Percentiles rank a stretch among this genome's conserved stretches.
phyloP scores from a whole-genome alignment of 2,329 filamentous ascomycete species.

The Periconia sp. region DNA sequence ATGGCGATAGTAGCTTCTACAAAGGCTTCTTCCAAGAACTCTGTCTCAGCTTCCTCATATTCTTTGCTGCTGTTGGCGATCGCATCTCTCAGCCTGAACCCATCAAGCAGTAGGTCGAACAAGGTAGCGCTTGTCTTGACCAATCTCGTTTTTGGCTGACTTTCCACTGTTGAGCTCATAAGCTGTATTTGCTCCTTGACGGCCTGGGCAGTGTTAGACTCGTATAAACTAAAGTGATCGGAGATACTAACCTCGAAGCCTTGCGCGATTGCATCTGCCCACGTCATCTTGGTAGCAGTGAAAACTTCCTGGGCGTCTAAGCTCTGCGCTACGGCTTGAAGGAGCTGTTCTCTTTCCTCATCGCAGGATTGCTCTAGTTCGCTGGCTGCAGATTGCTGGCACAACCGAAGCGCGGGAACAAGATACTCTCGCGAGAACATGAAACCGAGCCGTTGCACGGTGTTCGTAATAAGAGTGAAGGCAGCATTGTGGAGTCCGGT shows the following conservation, averaged over 20 bases:
- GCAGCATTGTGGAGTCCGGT: conserved; percentile 78
- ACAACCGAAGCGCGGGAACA: conserved; percentile 72
- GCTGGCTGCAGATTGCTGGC: conserved; percentile 72
- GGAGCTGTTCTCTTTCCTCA: conserved; percentile 70
- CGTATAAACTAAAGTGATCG: neutral
- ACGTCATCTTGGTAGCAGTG: conserved; percentile 73
- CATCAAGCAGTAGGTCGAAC: conserved; percentile 64
- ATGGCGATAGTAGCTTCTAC: conserved; percentile 82
- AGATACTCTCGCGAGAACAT: conserved; percentile 83
- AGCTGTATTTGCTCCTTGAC: conserved; percentile 72
- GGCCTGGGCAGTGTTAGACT: conserved; percentile 55
- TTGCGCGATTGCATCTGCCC: conserved; percentile 66
- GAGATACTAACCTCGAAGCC: conserved; percentile 65
- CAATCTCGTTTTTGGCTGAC: conserved; percentile 78
- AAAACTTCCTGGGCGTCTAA: conserved; percentile 80
- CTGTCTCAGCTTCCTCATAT: conserved; percentile 58
- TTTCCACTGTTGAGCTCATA: conserved; percentile 74
- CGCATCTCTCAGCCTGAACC: conserved; percentile 67
- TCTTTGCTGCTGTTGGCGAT: conserved; percentile 45
- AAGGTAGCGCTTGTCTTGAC: conserved; percentile 74
- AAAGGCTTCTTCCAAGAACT: conserved; percentile 67
- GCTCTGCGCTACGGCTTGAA: conserved; percentile 76
- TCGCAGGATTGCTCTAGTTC: conserved; percentile 67
- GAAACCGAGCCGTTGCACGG: conserved; percentile 84
- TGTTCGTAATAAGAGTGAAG: conserved; percentile 77